Evolutionary conservation across 2,329 filamentous ascomycete species (phyloP).

Genomic region (Penicillium oxalicum): DNA sequence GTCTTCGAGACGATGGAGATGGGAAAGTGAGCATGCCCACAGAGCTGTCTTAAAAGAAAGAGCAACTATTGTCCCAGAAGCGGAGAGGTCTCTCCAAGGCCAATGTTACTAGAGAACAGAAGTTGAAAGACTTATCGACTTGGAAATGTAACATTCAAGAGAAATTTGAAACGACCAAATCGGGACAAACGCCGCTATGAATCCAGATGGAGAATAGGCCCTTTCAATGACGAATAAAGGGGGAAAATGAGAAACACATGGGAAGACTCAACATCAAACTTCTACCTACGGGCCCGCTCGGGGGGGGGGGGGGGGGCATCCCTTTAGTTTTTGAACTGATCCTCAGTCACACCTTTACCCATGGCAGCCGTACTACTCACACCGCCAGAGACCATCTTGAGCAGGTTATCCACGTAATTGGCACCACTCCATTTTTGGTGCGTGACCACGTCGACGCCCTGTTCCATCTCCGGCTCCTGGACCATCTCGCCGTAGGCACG

Average conservation of each 20-base stretch:
- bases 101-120: background rate
- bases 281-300: no score
- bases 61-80: no score
- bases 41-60: no score
- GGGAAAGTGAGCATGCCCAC: no score
- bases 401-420: slow-evolving; percentile 85
- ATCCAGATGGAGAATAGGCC: background rate
- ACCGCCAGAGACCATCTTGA: slow-evolving; percentile 96
- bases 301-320: no score
- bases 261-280: no score
- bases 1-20: no score
- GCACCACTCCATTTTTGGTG: slow-evolving; percentile 99
- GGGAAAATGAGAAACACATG: no score
- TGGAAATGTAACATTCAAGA: background rate
- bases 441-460: slow-evolving; percentile 86
- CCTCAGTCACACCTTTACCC: slow-evolving; percentile 96
- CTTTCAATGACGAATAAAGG: no score
- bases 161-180: background rate
- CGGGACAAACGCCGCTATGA: slow-evolving; percentile 9
- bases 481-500: slow-evolving; percentile 94
- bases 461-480: slow-evolving; percentile 94
- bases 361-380: slow-evolving; percentile 89
- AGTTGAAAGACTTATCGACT: slow-evolving; percentile 1
- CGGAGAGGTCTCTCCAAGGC: background rate
- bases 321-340: slow-evolving; percentile 68